Evolutionary conservation across 208 protist genomes (phyloP), one percentile per base, ranked within the genome.

Genomic region (Sergeia podlipaevii): DNA sequence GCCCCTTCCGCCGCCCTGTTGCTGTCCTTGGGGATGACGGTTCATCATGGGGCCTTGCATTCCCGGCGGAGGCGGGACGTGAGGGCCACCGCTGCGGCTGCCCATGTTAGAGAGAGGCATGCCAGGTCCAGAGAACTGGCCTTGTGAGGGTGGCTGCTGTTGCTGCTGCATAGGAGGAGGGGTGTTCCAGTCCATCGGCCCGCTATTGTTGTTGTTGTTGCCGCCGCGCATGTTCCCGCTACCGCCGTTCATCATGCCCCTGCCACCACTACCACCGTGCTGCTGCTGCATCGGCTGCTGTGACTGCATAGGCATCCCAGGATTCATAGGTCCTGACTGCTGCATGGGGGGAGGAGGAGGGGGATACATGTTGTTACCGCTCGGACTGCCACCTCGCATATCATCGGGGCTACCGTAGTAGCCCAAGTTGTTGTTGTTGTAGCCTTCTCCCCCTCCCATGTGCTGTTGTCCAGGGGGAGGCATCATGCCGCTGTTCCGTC

Each of bases 81-180:
- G n/a, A 6, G 39, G 8, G 17, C 17, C 39, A 21, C 10, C 10
- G n/a, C 39, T 20, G 39, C 39, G 39, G 39, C 18, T 55, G 17
- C 57, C 57, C 45, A 63, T 60, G 52, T 63, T 71, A 17, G 55
- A 50, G 13, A 45, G 37, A 17, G 56, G 29, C 30, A 51, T 41
- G 18, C 62, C 50, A 11, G 49, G 51, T 28, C 52, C 48, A 61
- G n/a, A n/a, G n/a, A 32, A 38, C 11, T 57, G 41, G 29, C 21
- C 17, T n/a, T 39, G 59, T n/a, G 60, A 55, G 17, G 47, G 39
- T 43, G 27, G n/a, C 45, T 45, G 33, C 59, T 60, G 53, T 64
- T 65, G 36, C 49, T 39, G 41, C 56, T 74, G 54, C n/a, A 45
- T 65, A 8, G 65, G 62, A 26, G 69, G 62, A 0, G 69, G 62